Evolutionary conservation across 2,329 filamentous ascomycete genomes (phyloP), one percentile per base, ranked within the genome.

Genomic region (Colletotrichum destructivum): DNA sequence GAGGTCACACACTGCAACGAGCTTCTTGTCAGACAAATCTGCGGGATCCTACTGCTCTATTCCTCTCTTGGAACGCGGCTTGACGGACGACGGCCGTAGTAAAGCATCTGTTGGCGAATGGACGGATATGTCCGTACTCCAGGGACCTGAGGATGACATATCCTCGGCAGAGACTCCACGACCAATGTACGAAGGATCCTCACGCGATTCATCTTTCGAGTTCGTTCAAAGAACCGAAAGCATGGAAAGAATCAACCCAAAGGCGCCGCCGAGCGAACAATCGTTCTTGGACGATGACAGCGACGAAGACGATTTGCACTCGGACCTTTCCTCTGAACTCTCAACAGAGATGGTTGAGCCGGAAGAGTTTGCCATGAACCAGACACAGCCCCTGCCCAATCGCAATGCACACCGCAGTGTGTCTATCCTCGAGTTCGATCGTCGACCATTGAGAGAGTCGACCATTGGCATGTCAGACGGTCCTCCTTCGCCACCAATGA

Each of bases 1-100:
- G 16, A 74, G 76, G 35, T 78, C 79, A 11, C 62, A 71, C 5
- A 83, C 82, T 2, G 83, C 82, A 26, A 80, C 81, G 2, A 81
- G 78, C 49, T 86, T 88, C 75, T 74, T 89, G 4, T 89, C 89
- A 1, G 87, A 89, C 16, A 89, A 88, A 67, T 95, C 94, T 0
- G 88, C 90, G 38, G 90, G 92, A 61, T 96, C 93, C 0, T 95
- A 94, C 78, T 92, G 89, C 49, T 95, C 93, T 0, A 90, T 92
- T 44, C 94, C 94, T 4, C 86, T 96, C 9, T 86, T 97, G 15
- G 92, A 96, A 72, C 89, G 93, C 61, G 93, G 88, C 3, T 78
- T 87, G 40, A 86, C 85, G 0, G 87, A 90, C 52, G 87, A 89
- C 73, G 85, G 80, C 1, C 81, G 77, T 9, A 85, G 84, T 74